A percentile compares a stretch with the other conserved stretches of the same genome.
phyloP scores from a whole-genome alignment of 768 basidiomycete species.

The Termitomyces sp. region DNA sequence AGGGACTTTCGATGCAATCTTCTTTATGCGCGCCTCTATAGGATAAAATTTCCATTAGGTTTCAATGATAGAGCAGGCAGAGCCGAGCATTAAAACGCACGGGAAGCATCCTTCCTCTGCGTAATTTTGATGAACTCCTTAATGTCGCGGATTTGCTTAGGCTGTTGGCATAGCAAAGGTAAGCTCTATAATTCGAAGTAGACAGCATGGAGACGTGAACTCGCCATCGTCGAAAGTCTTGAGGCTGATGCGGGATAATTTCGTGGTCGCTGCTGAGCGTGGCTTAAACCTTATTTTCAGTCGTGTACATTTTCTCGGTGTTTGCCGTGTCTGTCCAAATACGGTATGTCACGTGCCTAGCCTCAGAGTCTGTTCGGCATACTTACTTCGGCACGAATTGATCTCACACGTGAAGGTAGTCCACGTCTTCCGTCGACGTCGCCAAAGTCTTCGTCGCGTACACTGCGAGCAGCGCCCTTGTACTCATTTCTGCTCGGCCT shows the following conservation, averaged over 20 bases:
- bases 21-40: conserved; percentile 96
- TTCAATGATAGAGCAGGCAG: neutral
- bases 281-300: conserved; percentile 32
- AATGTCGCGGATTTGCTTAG: conserved; percentile 97
- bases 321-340: conserved; percentile 12
- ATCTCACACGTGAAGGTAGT: conserved; percentile 1
- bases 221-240: conserved; percentile 39
- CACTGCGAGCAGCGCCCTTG: neutral
- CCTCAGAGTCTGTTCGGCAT: conserved; percentile 1
- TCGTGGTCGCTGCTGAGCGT: conserved; percentile 16
- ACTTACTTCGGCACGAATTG: conserved; percentile 6
- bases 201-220: conserved; percentile 12
- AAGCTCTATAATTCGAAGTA: conserved; percentile 3
- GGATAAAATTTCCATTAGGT: neutral
- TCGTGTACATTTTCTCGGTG: conserved; percentile 21
- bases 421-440: conserved; percentile 2
- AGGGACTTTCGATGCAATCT: conserved; percentile 64
- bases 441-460: neutral
- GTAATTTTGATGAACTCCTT: conserved; percentile 98
- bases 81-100: conserved; percentile 47
- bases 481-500: conserved; percentile 1
- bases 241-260: conserved; percentile 23
- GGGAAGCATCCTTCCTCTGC: conserved; percentile 93
- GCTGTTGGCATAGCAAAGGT: conserved; percentile 40
- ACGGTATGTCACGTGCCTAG: neutral